Base-by-base conservation (phyloP, 768 basidiomycete genomes). In the Pisolithus albus region DNA sequence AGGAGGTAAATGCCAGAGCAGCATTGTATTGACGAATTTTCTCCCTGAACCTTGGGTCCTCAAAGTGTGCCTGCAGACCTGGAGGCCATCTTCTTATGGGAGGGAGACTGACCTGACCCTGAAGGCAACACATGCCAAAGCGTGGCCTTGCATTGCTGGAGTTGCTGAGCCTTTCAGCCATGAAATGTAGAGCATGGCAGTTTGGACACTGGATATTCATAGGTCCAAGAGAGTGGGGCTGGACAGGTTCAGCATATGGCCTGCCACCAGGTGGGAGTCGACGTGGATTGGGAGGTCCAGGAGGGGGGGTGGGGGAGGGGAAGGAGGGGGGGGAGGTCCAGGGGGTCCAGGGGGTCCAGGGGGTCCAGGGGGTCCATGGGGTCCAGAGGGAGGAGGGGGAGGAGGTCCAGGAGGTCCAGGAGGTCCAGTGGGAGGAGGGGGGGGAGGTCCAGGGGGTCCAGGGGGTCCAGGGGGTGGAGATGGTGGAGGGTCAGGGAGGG, bases 1-100 rank as follows among this genome's bases (percentile, higher is more conserved):
- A 44, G 3, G 74, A 75, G 0, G 71, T 72, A 53, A 74, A 75
- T 5, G 71, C 65, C 45, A 75, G 59, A 2, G 74, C 67, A 28
- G 56, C 49, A 54, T 75, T 75, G 51, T 74, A 73, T 49, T 64
- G 62, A 18, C 67, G 64, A 9, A 74, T 72, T 26, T 73, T 53
- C 9, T 62, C 47, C 0, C 63, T 55, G 52, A 73, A 72, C 3
- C 11, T 19, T 47, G 56, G 53, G 21, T 53, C 34, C 1, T 45
- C 38, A 26, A 55, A 56, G 4, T 61, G 55, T 10, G 32, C 7
- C 4, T 37, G 49, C 18, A 60, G 45, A n/a, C n/a, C 36, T 34
- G 23, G 19, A 8, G 52, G 65, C 21, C 56, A 57, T 16, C 52
- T 26, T 28, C 32, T 51, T 13, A 64, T 40, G 2, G 39, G 43